phyloP scores from a whole-genome alignment of 768 basidiomycete genomes.

The Trametopsis cervina region DNA sequence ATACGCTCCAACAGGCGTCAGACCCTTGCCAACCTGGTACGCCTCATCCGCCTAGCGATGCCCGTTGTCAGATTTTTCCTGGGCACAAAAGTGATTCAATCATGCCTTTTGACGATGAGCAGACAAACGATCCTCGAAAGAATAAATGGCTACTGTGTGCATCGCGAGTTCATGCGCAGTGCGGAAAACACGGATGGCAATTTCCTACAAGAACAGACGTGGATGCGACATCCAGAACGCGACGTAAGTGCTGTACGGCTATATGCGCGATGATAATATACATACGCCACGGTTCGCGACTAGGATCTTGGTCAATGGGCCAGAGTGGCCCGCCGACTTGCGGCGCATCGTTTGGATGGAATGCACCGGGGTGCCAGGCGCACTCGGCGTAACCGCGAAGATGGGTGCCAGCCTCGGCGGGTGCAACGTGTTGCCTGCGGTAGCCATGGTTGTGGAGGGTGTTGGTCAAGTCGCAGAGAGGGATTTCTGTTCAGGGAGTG shows the following conservation, averaged over 20 bases:
- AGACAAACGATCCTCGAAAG: slow-evolving; percentile 91
- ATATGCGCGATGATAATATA: slow-evolving; percentile 3
- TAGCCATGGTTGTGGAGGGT: slow-evolving; percentile 12
- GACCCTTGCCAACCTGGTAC: slow-evolving; percentile 94
- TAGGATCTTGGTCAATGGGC: slow-evolving; percentile 85
- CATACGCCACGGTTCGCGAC: slow-evolving; percentile 89
- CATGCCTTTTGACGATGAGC: slow-evolving; percentile 95
- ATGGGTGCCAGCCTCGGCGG: slow-evolving; percentile 69
- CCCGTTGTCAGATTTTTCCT: not conserved
- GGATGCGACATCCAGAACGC: not conserved
- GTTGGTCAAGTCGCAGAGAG: slow-evolving; percentile 1
- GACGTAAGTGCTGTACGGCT: not conserved
- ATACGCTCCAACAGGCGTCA: slow-evolving; percentile 95
- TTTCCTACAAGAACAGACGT: slow-evolving; percentile 60
- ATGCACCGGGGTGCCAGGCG: slow-evolving; percentile 80
- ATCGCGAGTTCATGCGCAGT: slow-evolving; percentile 98
- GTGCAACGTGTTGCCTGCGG: slow-evolving; percentile 36
- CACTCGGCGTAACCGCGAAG: slow-evolving; percentile 69
- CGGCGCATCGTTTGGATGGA: slow-evolving; percentile 88
- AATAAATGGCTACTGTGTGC: slow-evolving; percentile 99
- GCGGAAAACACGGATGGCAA: slow-evolving; percentile 97
- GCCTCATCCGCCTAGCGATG: slow-evolving; percentile 84
- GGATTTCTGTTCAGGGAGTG: not conserved
- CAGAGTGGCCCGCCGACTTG: slow-evolving; percentile 85
- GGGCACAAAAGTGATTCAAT: slow-evolving; percentile 6